A percentile compares a stretch with the other conserved stretches of the same genome.
phyloP scores from a whole-genome alignment of 805 yeast species.

The Cyberlindnera maritima region DNA sequence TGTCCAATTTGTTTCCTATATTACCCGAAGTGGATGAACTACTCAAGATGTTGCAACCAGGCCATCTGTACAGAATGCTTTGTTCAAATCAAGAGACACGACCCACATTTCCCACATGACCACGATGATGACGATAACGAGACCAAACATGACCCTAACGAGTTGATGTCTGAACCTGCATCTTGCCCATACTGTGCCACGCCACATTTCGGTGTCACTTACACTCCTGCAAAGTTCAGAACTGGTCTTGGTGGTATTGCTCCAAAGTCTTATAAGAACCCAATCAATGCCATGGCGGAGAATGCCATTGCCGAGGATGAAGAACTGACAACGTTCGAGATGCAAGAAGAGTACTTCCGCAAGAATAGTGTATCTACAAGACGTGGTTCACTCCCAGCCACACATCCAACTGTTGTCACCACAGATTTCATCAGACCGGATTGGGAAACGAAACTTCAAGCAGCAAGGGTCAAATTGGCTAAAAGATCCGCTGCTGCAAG shows the following conservation, averaged over 20 bases:
- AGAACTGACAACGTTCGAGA: slow-evolving; percentile 13
- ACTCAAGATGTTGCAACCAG: slow-evolving; percentile 86
- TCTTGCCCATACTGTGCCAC: slow-evolving; percentile 93
- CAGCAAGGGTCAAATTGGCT: slow-evolving; percentile 75
- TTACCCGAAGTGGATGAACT: slow-evolving; percentile 75
- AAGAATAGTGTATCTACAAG: slow-evolving; percentile 24
- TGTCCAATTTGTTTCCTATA: slow-evolving; percentile 94
- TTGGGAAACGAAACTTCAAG: slow-evolving; percentile 75
- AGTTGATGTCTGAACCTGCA: slow-evolving; percentile 81
- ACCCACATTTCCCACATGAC: slow-evolving; percentile 93
- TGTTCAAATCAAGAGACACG: slow-evolving; percentile 88
- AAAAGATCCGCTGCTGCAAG: slow-evolving; percentile 91
- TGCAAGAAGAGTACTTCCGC: slow-evolving; percentile 20
- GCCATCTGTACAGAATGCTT: slow-evolving; percentile 96
- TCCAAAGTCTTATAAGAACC: slow-evolving; percentile 41
- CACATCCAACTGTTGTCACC: slow-evolving; percentile 68
- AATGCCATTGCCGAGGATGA: slow-evolving; percentile 18
- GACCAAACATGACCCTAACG: slow-evolving; percentile 46
- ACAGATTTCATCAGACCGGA: slow-evolving; percentile 87
- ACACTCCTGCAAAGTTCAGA: slow-evolving; percentile 58
- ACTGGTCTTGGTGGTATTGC: slow-evolving; percentile 57
- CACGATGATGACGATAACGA: slow-evolving; percentile 50
- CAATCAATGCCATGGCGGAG: slow-evolving; percentile 12
- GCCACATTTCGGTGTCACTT: slow-evolving; percentile 80
- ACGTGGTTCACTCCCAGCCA: slow-evolving; percentile 60